A percentile compares a stretch with the other conserved stretches of the same genome.
These are phyloP conservation scores for Blastobotrys elegans DNA, from an alignment of 1,139 yeast species.

Conservation along the genomic window DNA sequence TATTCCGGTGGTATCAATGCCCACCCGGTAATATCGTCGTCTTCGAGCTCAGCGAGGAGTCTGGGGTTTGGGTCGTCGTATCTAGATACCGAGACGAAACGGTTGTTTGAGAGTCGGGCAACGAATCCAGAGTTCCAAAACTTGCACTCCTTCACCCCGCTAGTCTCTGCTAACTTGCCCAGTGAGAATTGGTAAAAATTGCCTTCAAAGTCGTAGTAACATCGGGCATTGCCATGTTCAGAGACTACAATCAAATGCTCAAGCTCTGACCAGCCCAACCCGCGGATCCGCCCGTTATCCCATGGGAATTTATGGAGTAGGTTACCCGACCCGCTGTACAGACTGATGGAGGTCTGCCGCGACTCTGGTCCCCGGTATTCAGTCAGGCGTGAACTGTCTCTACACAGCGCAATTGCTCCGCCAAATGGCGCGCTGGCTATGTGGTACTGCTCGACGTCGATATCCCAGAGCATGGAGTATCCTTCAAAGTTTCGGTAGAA, in stretches of 20 bases:
- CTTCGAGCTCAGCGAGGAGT: conserved; percentile 20
- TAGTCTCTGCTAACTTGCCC: conserved; percentile 36
- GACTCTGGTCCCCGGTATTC: conserved; percentile 28
- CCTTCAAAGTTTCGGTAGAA: conserved; percentile 36
- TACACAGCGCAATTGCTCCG: conserved; percentile 41
- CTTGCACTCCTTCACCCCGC: conserved; percentile 36
- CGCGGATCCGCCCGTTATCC: conserved; percentile 52
- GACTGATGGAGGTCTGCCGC: conserved; percentile 35
- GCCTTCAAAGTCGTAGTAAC: conserved; percentile 66
- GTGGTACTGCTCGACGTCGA: conserved; percentile 30
- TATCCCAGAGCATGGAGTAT: conserved; percentile 34
- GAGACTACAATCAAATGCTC: conserved; percentile 63
- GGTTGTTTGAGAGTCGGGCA: conserved; percentile 32
- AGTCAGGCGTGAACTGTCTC: conserved; percentile 25
- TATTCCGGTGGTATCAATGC: conserved; percentile 31
- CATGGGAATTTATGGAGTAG: conserved; percentile 44
- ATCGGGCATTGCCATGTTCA: conserved; percentile 55
- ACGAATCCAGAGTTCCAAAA: conserved; percentile 39
- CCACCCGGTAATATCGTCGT: conserved; percentile 30
- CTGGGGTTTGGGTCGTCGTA: conserved; percentile 32
- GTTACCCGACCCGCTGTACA: conserved; percentile 52
- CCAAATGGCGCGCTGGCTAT: conserved; percentile 43
- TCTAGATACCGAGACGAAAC: conserved; percentile 35
- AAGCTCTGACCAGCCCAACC: conserved; percentile 50
- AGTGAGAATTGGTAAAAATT: conserved; percentile 51